Conservation (phyloP, 805 yeast genomes). For the Yarrowia alimentaria region DNA sequence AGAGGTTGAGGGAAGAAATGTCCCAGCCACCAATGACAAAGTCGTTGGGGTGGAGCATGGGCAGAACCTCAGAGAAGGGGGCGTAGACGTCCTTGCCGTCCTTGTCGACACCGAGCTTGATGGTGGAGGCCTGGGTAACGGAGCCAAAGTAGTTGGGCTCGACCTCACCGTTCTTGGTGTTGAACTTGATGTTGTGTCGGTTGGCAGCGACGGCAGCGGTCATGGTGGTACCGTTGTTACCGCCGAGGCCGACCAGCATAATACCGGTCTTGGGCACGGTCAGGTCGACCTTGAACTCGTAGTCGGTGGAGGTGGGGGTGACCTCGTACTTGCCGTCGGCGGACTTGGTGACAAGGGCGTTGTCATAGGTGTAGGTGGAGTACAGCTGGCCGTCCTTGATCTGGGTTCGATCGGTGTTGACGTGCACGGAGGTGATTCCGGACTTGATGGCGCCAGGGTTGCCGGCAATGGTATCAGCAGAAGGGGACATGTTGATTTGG, state of each 20-base stretch:
- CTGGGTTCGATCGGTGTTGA: constrained; percentile 53
- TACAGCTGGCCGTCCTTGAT: constrained; percentile 49
- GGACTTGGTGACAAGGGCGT: constrained; percentile 61
- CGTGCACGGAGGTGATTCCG: constrained; percentile 50
- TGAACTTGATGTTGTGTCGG: constrained; percentile 71
- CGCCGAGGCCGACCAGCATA: constrained; percentile 91
- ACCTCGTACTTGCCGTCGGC: constrained; percentile 56
- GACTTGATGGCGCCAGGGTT: constrained; percentile 40
- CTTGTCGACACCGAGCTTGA: constrained; percentile 82
- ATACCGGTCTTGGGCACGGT: constrained; percentile 82
- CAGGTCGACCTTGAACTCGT: constrained; percentile 82
- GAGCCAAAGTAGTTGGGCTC: constrained; percentile 88
- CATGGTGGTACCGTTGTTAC: constrained; percentile 93
- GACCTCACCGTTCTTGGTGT: constrained; percentile 74
- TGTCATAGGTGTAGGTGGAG: constrained; percentile 69
- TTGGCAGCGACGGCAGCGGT: constrained; percentile 84
- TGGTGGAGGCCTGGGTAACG: constrained; percentile 88
- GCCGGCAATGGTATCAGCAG: constrained; percentile 35
- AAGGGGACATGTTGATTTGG: constrained; percentile 35
- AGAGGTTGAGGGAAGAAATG: constrained; percentile 67
- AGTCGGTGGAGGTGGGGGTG: constrained; percentile 67
- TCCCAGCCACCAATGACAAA: constrained; percentile 95
- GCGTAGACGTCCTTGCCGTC: constrained; percentile 84
- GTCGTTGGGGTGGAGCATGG: constrained; percentile 87
- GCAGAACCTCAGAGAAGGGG: constrained; percentile 86